These are phyloP conservation scores for Heracleum sosnowskyi DNA, from an alignment of 129 eudicot genomes.

Conservation along the genomic window DNA sequence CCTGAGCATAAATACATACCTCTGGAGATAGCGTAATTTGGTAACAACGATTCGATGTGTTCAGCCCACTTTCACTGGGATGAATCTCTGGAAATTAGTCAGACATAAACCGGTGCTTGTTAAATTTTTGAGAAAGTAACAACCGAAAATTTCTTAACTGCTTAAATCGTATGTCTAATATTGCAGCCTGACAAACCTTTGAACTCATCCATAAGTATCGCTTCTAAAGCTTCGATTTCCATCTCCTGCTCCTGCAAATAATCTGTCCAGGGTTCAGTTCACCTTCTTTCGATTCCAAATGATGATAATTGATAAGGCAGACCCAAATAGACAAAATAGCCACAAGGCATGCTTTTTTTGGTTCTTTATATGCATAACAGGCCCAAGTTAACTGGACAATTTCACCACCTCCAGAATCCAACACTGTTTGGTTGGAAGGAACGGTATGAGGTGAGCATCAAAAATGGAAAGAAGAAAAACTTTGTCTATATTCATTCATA, in stretches of 20 bases:
- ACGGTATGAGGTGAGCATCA: background rate
- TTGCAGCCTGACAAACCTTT: slow-evolving; percentile 38
- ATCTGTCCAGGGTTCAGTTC: slow-evolving; percentile 34
- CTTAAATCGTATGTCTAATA: background rate
- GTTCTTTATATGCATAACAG: background rate
- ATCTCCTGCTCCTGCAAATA: slow-evolving; percentile 92
- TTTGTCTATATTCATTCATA: background rate
- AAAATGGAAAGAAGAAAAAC: background rate
- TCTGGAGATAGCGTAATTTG: slow-evolving; percentile 61
- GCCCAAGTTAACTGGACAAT: background rate
- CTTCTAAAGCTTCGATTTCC: slow-evolving; percentile 87
- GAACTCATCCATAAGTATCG: slow-evolving; percentile 83
- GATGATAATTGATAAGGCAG: background rate
- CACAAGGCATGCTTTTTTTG: background rate
- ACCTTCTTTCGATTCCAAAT: background rate
- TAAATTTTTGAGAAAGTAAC: background rate
- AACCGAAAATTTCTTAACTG: background rate
- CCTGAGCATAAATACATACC: slow-evolving; percentile 23
- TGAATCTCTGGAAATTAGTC: slow-evolving; percentile 56
- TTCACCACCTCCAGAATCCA: background rate
- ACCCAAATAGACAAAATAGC: background rate
- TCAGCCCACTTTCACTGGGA: slow-evolving; percentile 79
- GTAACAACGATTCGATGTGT: slow-evolving; percentile 69
- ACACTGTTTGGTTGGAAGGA: background rate
- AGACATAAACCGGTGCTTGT: background rate